Evolutionary conservation across 345 rosid species (phyloP).

Genomic region (Camelina neglecta): DNA sequence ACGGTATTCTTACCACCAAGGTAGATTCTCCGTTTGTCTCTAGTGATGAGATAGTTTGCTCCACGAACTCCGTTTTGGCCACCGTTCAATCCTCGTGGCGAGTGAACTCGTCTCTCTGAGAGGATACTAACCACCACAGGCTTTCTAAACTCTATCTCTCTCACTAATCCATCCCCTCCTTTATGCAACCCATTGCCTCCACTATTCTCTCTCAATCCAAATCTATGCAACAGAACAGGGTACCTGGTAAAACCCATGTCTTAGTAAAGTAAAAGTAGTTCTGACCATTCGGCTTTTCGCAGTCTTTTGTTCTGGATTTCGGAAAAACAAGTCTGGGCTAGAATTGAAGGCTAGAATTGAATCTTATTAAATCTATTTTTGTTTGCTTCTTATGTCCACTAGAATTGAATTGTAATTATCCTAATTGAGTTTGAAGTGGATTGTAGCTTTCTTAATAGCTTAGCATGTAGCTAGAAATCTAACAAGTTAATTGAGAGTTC

Average conservation of each 20-base stretch:
- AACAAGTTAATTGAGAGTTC: neutral
- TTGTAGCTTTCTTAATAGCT: neutral
- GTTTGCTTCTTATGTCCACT: too few species aligned
- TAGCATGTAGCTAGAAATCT: neutral
- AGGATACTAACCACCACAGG: conserved; percentile 85
- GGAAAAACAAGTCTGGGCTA: too few species aligned
- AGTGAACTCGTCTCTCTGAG: conserved; percentile 95
- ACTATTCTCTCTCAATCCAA: conserved; percentile 81
- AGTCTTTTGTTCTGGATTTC: neutral
- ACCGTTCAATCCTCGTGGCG: conserved; percentile 84
- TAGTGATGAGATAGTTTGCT: conserved; percentile 68
- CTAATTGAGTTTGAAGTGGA: neutral
- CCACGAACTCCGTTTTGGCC: conserved; percentile 91
- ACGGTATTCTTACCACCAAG: conserved; percentile 93
- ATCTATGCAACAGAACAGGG: conserved; percentile 81
- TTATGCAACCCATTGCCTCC: conserved; percentile 78
- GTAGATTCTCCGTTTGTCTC: conserved; percentile 63
- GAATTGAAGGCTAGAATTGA: too few species aligned
- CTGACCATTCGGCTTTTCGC: neutral
- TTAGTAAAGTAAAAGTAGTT: conserved; percentile 14
- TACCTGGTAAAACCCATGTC: conserved; percentile 46
- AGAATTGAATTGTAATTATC: neutral
- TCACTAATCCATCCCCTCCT: conserved; percentile 87
- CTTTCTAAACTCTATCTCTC: conserved; percentile 89
- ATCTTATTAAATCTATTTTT: too few species aligned